Conservation (phyloP, 2,329 filamentous ascomycete species). For the Aspergillus sp. region DNA sequence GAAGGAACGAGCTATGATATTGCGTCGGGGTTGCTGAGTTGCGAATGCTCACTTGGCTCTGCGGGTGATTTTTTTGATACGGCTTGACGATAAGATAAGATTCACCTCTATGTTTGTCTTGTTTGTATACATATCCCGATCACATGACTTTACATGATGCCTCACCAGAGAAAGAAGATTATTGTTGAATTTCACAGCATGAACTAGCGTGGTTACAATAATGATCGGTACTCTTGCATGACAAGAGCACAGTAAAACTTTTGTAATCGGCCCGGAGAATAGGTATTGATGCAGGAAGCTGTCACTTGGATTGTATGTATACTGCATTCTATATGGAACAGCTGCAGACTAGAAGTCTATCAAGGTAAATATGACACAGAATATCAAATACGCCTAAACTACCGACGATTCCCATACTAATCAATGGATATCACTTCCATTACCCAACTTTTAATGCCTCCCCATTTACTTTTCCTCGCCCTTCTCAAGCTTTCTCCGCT, state of each 20-base stretch:
- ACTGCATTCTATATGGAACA: conserved; percentile 11
- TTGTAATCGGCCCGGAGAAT: no score
- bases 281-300: no score
- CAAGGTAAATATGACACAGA: conserved; percentile 6
- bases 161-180: neutral
- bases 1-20: neutral
- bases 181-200: neutral
- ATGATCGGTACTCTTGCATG: no score
- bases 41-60: neutral
- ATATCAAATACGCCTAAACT: conserved; percentile 18
- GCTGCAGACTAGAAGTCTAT: conserved; percentile 9
- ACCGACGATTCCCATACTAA: conserved; percentile 18
- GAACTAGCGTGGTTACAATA: no score
- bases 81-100: neutral
- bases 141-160: neutral
- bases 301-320: neutral
- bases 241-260: no score
- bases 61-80: neutral
- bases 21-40: neutral
- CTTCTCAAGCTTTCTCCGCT: conserved; percentile 87
- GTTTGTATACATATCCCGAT: neutral
- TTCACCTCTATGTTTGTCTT: neutral
- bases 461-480: conserved; percentile 27
- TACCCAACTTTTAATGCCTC: conserved; percentile 22
- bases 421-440: conserved; percentile 26